These are phyloP conservation scores for Oenanthe javanica DNA, from an alignment of 140 eudicot genomes.

Conservation along the genomic window DNA sequence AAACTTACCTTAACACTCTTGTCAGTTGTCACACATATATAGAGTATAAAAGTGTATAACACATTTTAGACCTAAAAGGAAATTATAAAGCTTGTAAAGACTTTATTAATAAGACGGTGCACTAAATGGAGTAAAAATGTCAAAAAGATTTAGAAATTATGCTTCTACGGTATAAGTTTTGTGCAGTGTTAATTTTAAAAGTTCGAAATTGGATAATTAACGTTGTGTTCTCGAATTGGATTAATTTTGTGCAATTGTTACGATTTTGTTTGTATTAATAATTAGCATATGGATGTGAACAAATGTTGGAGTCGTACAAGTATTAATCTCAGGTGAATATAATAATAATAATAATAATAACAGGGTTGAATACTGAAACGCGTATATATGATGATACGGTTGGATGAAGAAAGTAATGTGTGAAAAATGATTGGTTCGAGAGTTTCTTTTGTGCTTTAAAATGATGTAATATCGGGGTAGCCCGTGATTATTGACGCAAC, in stretches of 20 bases:
- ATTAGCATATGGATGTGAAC: neutral
- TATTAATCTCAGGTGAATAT: neutral
- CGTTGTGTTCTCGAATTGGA: too few species aligned
- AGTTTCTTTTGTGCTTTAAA: neutral
- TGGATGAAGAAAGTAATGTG: too few species aligned
- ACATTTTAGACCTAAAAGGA: too few species aligned
- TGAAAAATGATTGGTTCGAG: neutral
- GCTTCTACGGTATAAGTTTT: too few species aligned
- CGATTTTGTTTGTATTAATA: neutral
- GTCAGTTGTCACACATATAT: too few species aligned
- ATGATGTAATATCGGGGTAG: neutral
- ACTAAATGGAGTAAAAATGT: too few species aligned
- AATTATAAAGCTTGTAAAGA: too few species aligned
- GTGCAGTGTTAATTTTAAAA: too few species aligned
- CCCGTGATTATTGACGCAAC: constrained; percentile 15
- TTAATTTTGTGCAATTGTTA: neutral
- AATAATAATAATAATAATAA: neutral
- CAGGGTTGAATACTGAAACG: neutral
- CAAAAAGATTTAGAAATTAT: too few species aligned
- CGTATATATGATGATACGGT: neutral
- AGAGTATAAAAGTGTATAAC: neutral
- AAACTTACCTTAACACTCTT: too few species aligned
- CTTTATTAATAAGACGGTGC: too few species aligned
- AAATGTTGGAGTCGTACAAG: neutral
- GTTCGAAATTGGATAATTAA: too few species aligned